phyloP scores from a whole-genome alignment of 169 alveolate species.

The Plasmodium vinckei region DNA sequence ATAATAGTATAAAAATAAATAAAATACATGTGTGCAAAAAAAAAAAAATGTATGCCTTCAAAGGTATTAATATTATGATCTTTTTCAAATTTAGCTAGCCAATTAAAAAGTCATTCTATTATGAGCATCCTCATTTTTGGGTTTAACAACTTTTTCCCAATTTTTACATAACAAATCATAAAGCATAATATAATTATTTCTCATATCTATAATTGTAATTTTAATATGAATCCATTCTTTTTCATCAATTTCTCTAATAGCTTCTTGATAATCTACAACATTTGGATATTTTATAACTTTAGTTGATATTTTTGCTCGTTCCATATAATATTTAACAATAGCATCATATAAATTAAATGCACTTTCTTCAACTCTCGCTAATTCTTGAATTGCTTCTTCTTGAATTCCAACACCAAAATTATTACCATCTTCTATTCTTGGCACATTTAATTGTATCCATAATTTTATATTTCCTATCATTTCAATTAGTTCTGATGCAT shows the following conservation, averaged over 20 bases:
- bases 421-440: conserved; percentile 93
- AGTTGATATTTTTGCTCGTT: conserved; percentile 90
- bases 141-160: conserved; percentile 91
- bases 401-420: conserved; percentile 93
- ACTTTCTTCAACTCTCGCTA: conserved; percentile 91
- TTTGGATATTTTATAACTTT: conserved; percentile 90
- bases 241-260: conserved; percentile 90
- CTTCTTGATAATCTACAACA: conserved; percentile 90
- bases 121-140: conserved; percentile 88
- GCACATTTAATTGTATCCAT: conserved; percentile 92
- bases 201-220: conserved; percentile 90
- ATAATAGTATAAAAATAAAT: neutral
- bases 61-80: too few relatives aligned
- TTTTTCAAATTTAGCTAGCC: too few relatives aligned
- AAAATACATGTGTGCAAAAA: too few relatives aligned
- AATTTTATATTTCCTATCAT: conserved; percentile 89
- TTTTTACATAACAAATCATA: conserved; percentile 91
- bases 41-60: too few relatives aligned
- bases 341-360: conserved; percentile 90
- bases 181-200: conserved; percentile 91
- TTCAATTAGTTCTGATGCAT: conserved; percentile 91
- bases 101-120: conserved; percentile 85
- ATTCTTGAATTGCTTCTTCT: conserved; percentile 92
- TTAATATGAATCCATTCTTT: conserved; percentile 91
- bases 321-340: conserved; percentile 89